Base-by-base conservation (phyloP, 1,284 basidiomycete species). In the Xerocomus nothofagi region DNA sequence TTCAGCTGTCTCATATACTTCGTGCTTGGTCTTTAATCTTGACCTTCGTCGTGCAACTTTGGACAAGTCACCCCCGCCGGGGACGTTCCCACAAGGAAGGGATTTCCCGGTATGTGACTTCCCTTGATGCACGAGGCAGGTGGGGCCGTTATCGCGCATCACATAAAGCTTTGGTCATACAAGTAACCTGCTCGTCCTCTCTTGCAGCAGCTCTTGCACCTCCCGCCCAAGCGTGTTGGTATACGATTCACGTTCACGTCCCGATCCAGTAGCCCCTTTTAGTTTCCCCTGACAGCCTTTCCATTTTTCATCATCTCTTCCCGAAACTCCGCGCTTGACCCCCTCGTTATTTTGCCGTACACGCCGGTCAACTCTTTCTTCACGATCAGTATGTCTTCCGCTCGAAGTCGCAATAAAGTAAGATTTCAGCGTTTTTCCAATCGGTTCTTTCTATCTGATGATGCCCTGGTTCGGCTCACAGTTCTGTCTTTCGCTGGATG, bases 41-140 rank as follows among this genome's bases (percentile, higher is more conserved):
- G n/a, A n/a, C n/a, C n/a, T 24, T 33, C 32, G 31, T 37, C 29
- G 46, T 30, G 47, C 55, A 38, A 36, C 39, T 44, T 32, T 26
- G 39, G 32, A 32, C 30, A 39, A 39, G 12, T 39, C 7, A 14
- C n/a, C 39, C 39, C 38, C 32, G 14, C 38, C 3, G n/a, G 31
- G 40, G 24, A 32, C 34, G 39, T 58, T 65, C 46, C 58, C 57
- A 61, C 31, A 53, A 45, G 38, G 24, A 53, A 44, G 66, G 51
- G 40, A 54, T 58, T 53, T 63, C 53, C 57, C 44, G 46, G 53
- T 52, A 45, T 42, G 50, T 50, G 23, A 39, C 58, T 58, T 61
- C 63, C 61, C 60, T 48, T 67, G 53, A 66, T 63, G 26, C 59
- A 65, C 61, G 61, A 50, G 54, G 56, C 49, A 49, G 48, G 49